Base-by-base conservation (phyloP, 2,329 filamentous ascomycete genomes). In the Epichloe scottii region DNA sequence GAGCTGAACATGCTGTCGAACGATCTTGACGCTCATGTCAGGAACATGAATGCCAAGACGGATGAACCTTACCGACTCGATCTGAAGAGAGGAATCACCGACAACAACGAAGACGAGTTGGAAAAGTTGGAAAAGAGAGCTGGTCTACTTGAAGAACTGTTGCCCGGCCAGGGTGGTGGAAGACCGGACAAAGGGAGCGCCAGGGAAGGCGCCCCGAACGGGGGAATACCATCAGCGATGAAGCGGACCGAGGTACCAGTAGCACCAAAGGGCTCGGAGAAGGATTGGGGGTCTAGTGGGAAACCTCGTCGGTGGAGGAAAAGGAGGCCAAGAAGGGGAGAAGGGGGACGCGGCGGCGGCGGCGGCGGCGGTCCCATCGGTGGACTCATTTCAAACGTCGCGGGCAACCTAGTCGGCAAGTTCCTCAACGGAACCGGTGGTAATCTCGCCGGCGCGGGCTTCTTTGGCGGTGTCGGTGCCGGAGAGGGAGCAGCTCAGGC, bases 391-490 rank as follows among this genome's bases (percentile, higher is more conserved):
- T 38, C 42, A 10, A 52, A 51, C 8, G 48, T 40, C 5, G 50
- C 51, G 2, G 41, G 42, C 17, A 33, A 38, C 11, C 7, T 53
- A 8, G 4, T 55, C 1, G 37, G 34, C 30, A 46, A 51, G 4
- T 38, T 55, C 11, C 35, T 54, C 33, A 50, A 46, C 12, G 30
- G 46, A 14, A 19, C 55, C 2, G 54, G 51, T 10, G 41, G 19
- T n/a, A 46, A 42, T 19, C 21, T 57, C 14, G 49, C 51, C n/a
- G 53, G 53, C 12, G 54, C 53, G 0, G 56, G 55, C 37, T 58
- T 58, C 48, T 62, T 61, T 39, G 57, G 60, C 26, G 60, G 60
- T 1, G 56, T 62, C 17, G 60, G 60, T 3, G 50, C 56, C 7
- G 60, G 60, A 7, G 55, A 57, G 42, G 60, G 60, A 21, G 56